Base-by-base conservation (phyloP, 2,329 filamentous ascomycete genomes). In the Aspergillus arachidicola region DNA sequence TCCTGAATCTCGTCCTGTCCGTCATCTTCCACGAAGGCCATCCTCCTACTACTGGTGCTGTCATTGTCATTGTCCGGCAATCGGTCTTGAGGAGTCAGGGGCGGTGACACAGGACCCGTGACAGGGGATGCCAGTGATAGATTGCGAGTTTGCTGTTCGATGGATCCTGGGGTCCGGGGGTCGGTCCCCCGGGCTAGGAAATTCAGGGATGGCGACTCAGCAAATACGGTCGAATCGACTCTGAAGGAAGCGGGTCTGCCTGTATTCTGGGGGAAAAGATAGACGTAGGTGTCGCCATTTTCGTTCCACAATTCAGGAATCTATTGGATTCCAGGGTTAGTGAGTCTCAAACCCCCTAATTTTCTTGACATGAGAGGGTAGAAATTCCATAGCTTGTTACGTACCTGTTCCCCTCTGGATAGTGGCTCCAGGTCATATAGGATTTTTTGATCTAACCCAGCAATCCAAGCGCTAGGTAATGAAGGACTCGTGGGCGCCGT, bases 281-380 rank as follows among this genome's bases (percentile, higher is more conserved):
- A 86, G n/a, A 90, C 81, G 64, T 84, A 82, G 16, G 86, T 88
- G 72, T 89, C 86, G n/a, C 85, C 87, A 54, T 82, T 73, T 4
- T 87, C 84, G 67, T 88, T 85, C 87, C 87, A 90, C 10, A 89
- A 73, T 69, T 89, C 87, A 6, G 79, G 72, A 19, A 87, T 79
- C 83, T 86, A 65, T 32, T 19, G 36, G 21, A 23, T 12, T 34
- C 68, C 57, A 57, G 59, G 48, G 48, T 66, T 63, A 66, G 61
- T 59, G 19, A 51, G 56, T 21, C 45, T 9, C 21, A 26, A 19
- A 41, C 5, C 23, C 48, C 26, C 48, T 7, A 50, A n/a, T 12
- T 19, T 56, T 19, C 5, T 26, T 14, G 43, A 46, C 19, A 51
- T 45, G 41, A 21, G 26, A 59, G 16, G 16, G 57, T 36, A 16